Conservation (phyloP, 83 land plant species). For the Thuja plicata region DNA sequence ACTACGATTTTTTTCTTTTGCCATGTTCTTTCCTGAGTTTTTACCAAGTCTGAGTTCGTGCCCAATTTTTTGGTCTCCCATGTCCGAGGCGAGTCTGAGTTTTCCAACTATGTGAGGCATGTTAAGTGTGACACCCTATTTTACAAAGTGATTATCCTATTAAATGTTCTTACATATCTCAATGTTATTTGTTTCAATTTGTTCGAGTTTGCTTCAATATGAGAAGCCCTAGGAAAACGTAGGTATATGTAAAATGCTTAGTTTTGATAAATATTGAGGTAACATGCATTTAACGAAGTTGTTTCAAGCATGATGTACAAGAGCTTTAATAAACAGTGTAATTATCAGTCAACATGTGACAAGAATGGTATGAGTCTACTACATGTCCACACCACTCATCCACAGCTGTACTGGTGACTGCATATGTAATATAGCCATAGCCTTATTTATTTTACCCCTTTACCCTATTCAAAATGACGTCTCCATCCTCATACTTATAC, state of each 20-base stretch:
- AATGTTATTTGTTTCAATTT: background rate
- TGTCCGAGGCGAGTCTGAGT: too few species aligned
- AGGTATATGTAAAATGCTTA: background rate
- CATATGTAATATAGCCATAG: background rate
- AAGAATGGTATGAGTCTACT: background rate
- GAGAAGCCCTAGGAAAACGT: background rate
- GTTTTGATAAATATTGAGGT: conserved; percentile 5
- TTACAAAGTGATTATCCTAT: background rate
- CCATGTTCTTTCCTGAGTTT: too few species aligned
- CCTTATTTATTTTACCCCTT: background rate
- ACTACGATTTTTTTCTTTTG: too few species aligned
- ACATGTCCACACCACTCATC: background rate
- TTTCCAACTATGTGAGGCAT: background rate
- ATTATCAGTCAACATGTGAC: background rate
- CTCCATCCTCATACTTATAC: background rate
- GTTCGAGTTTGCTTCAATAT: background rate
- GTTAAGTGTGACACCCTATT: background rate
- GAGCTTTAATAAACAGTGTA: background rate
- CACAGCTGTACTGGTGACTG: background rate
- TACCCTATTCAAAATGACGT: background rate
- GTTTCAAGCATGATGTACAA: background rate
- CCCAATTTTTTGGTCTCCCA: too few species aligned
- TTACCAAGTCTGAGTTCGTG: too few species aligned
- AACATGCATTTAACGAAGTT: background rate
- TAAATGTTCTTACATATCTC: background rate